Evolutionary conservation across 768 basidiomycete genomes (phyloP).

Genomic region (Psilocybe cyanescens): DNA sequence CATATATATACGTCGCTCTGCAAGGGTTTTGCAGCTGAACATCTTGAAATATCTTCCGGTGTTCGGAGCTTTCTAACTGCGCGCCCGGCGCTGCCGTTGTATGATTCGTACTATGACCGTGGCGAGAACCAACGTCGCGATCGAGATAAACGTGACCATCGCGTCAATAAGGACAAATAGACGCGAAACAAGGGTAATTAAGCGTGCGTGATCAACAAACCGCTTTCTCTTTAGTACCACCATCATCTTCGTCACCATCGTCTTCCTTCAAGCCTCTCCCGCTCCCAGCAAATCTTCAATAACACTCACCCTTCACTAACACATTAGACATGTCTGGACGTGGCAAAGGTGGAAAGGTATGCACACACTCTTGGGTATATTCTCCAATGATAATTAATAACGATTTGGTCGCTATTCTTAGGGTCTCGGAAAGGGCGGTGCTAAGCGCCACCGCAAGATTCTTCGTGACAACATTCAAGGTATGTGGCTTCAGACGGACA

Average conservation of each 20-base stretch:
- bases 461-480: slow-evolving; percentile 85
- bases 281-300: slow-evolving; percentile 3
- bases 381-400: neutral
- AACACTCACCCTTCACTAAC: slow-evolving; percentile 19
- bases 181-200: slow-evolving; percentile 42
- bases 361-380: slow-evolving; percentile 11
- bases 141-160: slow-evolving; percentile 21
- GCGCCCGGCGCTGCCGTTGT: too few relatives aligned
- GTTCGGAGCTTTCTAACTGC: too few relatives aligned
- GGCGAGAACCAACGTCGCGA: neutral
- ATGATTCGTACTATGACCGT: too few relatives aligned
- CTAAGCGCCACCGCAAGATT: slow-evolving; percentile 82
- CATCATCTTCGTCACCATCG: slow-evolving; percentile 28
- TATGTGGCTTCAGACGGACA: slow-evolving; percentile 18
- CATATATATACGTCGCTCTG: too few relatives aligned
- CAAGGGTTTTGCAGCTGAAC: too few relatives aligned
- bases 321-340: slow-evolving; percentile 67
- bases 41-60: too few relatives aligned
- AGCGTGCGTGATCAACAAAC: slow-evolving; percentile 41
- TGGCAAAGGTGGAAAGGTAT: slow-evolving; percentile 78
- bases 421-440: slow-evolving; percentile 82
- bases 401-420: slow-evolving; percentile 28
- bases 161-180: slow-evolving; percentile 45
- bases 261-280: slow-evolving; percentile 2
- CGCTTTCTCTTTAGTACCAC: slow-evolving; percentile 32